Base-by-base conservation (phyloP, 2,329 filamentous ascomycete genomes). In the Acrocalymma vagum region DNA sequence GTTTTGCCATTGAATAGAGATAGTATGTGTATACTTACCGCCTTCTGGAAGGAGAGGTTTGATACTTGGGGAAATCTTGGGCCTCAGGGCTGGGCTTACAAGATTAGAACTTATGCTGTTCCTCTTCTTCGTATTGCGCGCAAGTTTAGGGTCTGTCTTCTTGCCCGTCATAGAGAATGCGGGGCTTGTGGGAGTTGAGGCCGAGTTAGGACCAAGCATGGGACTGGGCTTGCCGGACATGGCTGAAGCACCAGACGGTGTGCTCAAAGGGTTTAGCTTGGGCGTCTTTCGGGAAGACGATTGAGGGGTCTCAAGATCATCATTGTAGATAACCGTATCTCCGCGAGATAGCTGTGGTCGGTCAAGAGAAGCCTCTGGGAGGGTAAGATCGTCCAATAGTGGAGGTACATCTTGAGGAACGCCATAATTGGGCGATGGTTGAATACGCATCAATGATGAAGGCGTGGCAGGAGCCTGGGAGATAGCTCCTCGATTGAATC, bases 1-100 rank as follows among this genome's bases (percentile, higher is more conserved):
- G 22, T 16, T 33, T 29, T 6, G 14, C 5, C 6, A n/a, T 9
- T 13, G 21, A 20, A 24, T 14, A n/a, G 28, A 10, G 16, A 11
- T 7, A 16, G 6, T 5, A 14, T 11, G 16, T 26, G 9, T 28
- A 5, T 24, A 73, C 78, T 72, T 72, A 85, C 83, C 74, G 47
- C 81, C 81, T 55, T 81, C 86, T 14, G 91, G 90, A 30, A 96
- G 79, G 15, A 96, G 71, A 8, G 94, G 93, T 66, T 96, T 95
- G 68, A 99, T 96, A 67, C 84, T 95, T 3, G 93, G 94, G 17
- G 92, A 96, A 48, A 97, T 96, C 66, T 84, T 88, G 2, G 94
- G 94, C 18, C 90, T 78, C 23, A 97, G 72, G 11, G 93, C 92
- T 5, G 94, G 93, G 27, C 91, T 96, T 8, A 87, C 83, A n/a